Evolutionary conservation across 768 basidiomycete genomes (phyloP).

Genomic region (Termitomyces sp.): DNA sequence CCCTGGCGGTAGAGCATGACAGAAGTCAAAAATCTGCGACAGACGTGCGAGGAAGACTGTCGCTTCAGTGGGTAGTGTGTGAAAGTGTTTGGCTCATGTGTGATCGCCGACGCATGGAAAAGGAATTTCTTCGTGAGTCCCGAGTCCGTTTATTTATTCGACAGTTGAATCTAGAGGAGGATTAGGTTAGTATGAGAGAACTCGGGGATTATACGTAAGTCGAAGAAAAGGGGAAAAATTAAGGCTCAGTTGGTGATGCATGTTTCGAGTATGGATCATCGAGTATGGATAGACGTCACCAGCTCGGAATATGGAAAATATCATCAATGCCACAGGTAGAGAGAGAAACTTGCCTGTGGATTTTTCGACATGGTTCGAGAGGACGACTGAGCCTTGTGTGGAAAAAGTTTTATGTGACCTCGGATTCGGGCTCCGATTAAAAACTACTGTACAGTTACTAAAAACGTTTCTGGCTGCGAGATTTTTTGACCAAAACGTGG

Average conservation of each 20-base stretch:
- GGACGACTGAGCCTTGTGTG: neutral
- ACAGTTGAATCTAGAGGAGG: neutral
- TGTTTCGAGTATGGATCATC: constrained; percentile 75
- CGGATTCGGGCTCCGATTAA: constrained; percentile 23
- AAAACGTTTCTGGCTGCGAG: neutral
- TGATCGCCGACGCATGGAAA: neutral
- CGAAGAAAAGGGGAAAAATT: constrained; percentile 9
- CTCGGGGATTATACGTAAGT: neutral
- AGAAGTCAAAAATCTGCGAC: neutral
- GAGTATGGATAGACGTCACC: constrained; percentile 51
- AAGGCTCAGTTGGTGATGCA: constrained; percentile 64
- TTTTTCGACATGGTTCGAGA: neutral
- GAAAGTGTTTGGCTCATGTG: neutral
- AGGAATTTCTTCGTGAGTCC: neutral
- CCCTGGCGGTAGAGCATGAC: too few species aligned
- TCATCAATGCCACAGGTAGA: constrained; percentile 43
- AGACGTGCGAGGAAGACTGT: too few species aligned
- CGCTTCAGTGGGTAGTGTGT: neutral
- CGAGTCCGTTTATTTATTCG: too few species aligned
- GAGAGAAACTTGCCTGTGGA: constrained; percentile 24
- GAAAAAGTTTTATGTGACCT: neutral
- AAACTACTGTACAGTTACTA: constrained; percentile 35
- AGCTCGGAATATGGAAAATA: constrained; percentile 64
- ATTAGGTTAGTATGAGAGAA: neutral
- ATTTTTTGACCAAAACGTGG: neutral